Conservation (phyloP, 257 asterid genomes). For the Jacaranda mimosifolia region DNA sequence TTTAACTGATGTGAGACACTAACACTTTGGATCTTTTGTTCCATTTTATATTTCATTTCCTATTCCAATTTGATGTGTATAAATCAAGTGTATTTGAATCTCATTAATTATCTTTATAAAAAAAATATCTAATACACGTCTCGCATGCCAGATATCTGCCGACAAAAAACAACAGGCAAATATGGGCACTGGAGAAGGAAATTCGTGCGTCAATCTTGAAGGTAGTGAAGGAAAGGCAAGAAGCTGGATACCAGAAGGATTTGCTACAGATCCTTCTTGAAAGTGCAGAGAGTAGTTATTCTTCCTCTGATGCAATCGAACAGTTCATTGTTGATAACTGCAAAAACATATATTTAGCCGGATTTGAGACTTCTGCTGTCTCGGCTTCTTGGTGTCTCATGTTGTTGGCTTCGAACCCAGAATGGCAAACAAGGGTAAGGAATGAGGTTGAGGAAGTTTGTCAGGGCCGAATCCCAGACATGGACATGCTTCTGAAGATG, state of each 20-base stretch:
- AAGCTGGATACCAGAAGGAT: slow-evolving; percentile 50
- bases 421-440: slow-evolving; percentile 52
- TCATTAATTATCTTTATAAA: no score
- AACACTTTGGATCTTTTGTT: not conserved
- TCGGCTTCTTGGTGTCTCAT: slow-evolving; percentile 61
- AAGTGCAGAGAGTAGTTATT: slow-evolving; percentile 43
- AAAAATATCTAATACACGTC: no score
- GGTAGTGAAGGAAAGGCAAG: slow-evolving; percentile 47
- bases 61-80: no score
- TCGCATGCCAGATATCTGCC: slow-evolving; percentile 52
- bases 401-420: slow-evolving; percentile 57
- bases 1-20: not conserved
- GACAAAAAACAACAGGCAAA: slow-evolving; percentile 52
- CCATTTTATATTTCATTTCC: no score
- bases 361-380: slow-evolving; percentile 55
- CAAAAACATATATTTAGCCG: slow-evolving; percentile 58
- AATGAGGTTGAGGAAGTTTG: slow-evolving; percentile 49
- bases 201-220: slow-evolving; percentile 47
- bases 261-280: slow-evolving; percentile 48
- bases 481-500: slow-evolving; percentile 56
- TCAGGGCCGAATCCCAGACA: slow-evolving; percentile 44
- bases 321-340: slow-evolving; percentile 62
- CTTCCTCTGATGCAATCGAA: slow-evolving; percentile 33
- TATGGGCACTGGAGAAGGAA: slow-evolving; percentile 62
- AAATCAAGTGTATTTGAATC: no score